phyloP scores from a whole-genome alignment of 2,329 filamentous ascomycete genomes.

The Trichoderma sp. region DNA sequence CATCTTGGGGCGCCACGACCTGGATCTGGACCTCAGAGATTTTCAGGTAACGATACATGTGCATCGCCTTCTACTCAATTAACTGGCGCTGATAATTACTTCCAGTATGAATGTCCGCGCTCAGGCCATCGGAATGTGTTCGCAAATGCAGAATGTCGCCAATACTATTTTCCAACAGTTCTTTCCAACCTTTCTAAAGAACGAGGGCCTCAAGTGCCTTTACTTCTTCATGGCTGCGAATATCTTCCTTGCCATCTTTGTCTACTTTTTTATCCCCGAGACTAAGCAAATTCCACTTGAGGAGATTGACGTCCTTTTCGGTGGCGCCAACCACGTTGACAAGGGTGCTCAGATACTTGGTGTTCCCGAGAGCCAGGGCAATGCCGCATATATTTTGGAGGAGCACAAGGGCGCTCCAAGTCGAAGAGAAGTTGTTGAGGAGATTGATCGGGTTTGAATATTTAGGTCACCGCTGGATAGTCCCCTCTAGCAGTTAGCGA shows the following conservation, averaged over 20 bases:
- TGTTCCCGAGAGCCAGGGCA: not conserved
- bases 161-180: constrained; percentile 11
- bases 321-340: not conserved
- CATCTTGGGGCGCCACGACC: constrained; percentile 3
- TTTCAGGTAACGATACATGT: not conserved
- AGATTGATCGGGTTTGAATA: not conserved
- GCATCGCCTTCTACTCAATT: no score
- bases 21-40: constrained; percentile 14
- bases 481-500: no score
- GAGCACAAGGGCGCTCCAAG: not conserved
- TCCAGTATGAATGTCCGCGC: constrained; percentile 1
- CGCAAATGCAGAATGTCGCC: constrained; percentile 6
- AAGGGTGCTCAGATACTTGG: constrained; percentile 8
- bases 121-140: constrained; percentile 3
- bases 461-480: no score
- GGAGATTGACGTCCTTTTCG: constrained; percentile 7
- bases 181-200: constrained; percentile 1
- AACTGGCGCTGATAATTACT: not conserved
- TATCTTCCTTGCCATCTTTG: constrained; percentile 1
- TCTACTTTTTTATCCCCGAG: constrained; percentile 14
- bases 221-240: constrained; percentile 15
- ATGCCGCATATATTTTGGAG: not conserved
- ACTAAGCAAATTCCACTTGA: constrained; percentile 11
- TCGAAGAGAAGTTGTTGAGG: not conserved
- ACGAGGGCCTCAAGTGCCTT: not conserved